A percentile compares a stretch with the other conserved stretches of the same genome.
These are phyloP conservation scores for Tetragonia tetragonoides DNA, from an alignment of 148 eudicot genomes.

Conservation along the genomic window DNA sequence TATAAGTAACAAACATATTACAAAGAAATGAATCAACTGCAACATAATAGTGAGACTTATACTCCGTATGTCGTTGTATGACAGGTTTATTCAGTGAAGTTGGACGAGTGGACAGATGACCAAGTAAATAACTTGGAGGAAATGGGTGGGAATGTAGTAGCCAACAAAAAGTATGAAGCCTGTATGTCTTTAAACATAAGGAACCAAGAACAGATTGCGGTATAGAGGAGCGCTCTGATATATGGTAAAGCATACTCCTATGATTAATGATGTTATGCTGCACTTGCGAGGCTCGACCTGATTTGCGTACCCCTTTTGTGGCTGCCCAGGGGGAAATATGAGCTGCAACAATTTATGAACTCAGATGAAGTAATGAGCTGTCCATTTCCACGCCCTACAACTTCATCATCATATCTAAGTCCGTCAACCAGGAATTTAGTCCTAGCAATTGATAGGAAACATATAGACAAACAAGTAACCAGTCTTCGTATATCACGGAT, in stretches of 20 bases:
- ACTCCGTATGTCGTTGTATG: neutral
- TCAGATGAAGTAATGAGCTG: conserved; percentile 41
- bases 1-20: neutral
- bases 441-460: conserved; percentile 51
- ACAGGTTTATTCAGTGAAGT: conserved; percentile 78
- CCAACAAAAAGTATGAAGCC: conserved; percentile 80
- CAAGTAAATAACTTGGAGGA: conserved; percentile 62
- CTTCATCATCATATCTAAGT: conserved; percentile 32
- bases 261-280: neutral
- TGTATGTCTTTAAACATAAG: conserved; percentile 46
- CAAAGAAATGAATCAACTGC: neutral
- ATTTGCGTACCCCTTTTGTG: neutral
- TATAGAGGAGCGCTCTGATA: conserved; percentile 76
- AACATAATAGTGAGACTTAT: neutral
- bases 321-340: conserved; percentile 82
- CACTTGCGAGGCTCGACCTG: neutral
- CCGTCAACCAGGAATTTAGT: conserved; percentile 27
- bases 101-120: conserved; percentile 93
- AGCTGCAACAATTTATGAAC: conserved; percentile 60
- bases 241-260: conserved; percentile 43
- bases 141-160: conserved; percentile 79
- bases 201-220: conserved; percentile 77
- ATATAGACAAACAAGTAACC: conserved; percentile 52
- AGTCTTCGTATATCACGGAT: conserved; percentile 51
- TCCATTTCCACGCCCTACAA: conserved; percentile 45